Base-by-base conservation (phyloP, 2,329 filamentous ascomycete genomes). In the Epichloe sylvatica region DNA sequence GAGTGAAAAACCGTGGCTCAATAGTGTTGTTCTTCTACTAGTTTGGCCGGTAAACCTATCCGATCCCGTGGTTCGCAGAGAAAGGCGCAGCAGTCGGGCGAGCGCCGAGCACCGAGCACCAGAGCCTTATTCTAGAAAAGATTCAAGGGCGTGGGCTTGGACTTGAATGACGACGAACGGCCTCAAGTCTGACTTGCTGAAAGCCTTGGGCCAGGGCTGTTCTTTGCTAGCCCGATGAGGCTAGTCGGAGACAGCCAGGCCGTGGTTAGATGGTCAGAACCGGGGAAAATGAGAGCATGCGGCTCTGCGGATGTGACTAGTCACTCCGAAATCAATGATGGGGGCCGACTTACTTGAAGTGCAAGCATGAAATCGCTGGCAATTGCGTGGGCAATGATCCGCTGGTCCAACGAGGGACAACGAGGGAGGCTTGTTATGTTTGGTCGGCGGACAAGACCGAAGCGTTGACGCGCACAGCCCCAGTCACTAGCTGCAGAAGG, bases 101-200 rank as follows among this genome's bases (percentile, higher is more conserved):
- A 41, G 33, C 30, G 5, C 15, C 13, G 17, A 41, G 33, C 30
- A 11, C 15, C 13, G 17, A 41, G 33, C 30, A 11, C 4, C 13
- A 7, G 33, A 37, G n/a, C 30, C 5, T 11, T n/a, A 17, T 48
- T 48, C 39, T 48, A 19, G 46, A 48, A 48, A 48, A 48, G 15
- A 34, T 30, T 11, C 30, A 30, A 3, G 30, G 4, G 30, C 30
- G 8, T 30, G 30, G 30, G 30, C 30, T 30, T 30, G 30, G 8
- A 30, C 9, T 30, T 4, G 30, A 11, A 30, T 11, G 3, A 11
- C 8, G 30, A 30, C 30, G 35, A 37, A 8, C 12, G 35, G 35
- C 35, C 13, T n/a, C 23, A 4, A 49, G 30, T 49, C 41, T 49
- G 47, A 34, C 47, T 49, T 49, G 47, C 47, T 45, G 47, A 39